Conservation (phyloP, 257 asterid species). For the Solanum megistacrolobum region DNA sequence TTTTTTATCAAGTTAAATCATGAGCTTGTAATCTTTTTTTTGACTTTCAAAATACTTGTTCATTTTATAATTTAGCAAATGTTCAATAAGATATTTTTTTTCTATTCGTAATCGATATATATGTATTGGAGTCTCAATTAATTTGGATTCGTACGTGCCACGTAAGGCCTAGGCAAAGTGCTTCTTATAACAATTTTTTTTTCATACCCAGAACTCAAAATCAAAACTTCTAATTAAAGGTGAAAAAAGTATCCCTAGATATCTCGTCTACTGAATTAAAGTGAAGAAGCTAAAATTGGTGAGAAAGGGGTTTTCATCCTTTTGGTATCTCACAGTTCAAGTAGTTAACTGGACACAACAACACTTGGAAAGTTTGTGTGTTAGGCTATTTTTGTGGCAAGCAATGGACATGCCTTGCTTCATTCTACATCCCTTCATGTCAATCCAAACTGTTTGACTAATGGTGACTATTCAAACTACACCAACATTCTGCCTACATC, state of each 20-base stretch:
- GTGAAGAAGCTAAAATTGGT: not conserved
- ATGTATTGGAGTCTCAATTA: fast-evolving
- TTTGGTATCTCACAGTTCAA: not conserved
- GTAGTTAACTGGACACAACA: not conserved
- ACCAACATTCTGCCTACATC: not conserved
- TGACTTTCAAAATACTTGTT: not conserved
- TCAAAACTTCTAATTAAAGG: too few relatives aligned
- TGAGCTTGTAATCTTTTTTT: not conserved
- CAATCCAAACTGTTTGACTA: not conserved
- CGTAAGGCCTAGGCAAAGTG: fast-evolving
- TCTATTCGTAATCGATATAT: not conserved
- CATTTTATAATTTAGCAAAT: not conserved
- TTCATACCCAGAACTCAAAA: not conserved
- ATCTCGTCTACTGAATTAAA: not conserved
- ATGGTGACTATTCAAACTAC: not conserved
- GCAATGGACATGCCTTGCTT: not conserved
- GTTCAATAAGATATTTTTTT: not conserved
- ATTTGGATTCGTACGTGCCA: fast-evolving
- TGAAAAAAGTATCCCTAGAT: too few relatives aligned
- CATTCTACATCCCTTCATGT: not conserved
- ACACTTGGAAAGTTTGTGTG: not conserved
- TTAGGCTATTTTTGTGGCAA: not conserved
- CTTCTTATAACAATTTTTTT: too few relatives aligned
- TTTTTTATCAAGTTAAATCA: not conserved
- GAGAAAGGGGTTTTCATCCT: not conserved